Percentiles rank a stretch among this genome's conserved stretches.
These are phyloP conservation scores for Ambrosiella cleistominuta DNA, from an alignment of 2,329 filamentous ascomycete species.

Conservation along the genomic window DNA sequence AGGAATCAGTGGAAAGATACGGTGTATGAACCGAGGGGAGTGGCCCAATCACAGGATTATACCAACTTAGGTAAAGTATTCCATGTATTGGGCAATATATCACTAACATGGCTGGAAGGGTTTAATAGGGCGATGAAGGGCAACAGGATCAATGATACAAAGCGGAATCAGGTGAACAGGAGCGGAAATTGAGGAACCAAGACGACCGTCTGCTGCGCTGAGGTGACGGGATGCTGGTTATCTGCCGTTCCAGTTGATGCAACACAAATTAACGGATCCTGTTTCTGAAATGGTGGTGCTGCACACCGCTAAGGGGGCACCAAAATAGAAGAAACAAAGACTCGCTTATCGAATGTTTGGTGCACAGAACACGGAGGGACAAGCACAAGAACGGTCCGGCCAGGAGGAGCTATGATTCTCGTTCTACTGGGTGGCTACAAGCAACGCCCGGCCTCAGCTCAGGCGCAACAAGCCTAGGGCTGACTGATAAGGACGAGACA, in stretches of 20 bases:
- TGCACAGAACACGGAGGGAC: background rate
- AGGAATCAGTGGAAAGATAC: too few relatives aligned
- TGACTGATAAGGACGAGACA: constrained; percentile 8
- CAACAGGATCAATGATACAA: background rate
- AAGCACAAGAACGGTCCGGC: too few relatives aligned
- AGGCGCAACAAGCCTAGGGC: background rate
- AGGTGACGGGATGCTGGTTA: background rate
- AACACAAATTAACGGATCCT: background rate
- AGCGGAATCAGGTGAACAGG: background rate
- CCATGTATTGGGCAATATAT: background rate
- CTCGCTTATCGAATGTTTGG: background rate
- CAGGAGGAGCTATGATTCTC: too few relatives aligned
- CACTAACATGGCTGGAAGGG: background rate
- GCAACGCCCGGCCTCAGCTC: background rate
- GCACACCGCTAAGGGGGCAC: background rate
- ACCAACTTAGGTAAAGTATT: background rate
- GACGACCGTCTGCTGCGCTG: background rate
- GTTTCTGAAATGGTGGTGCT: background rate
- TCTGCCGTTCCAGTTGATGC: background rate
- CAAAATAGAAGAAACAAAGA: background rate
- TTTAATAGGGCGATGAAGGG: background rate
- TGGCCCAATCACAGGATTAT: background rate
- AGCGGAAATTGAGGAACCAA: background rate
- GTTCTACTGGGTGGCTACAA: background rate
- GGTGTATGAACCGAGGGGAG: background rate